Conservation (phyloP, 139 green algal species). For the Ettlia oleoabundans region DNA sequence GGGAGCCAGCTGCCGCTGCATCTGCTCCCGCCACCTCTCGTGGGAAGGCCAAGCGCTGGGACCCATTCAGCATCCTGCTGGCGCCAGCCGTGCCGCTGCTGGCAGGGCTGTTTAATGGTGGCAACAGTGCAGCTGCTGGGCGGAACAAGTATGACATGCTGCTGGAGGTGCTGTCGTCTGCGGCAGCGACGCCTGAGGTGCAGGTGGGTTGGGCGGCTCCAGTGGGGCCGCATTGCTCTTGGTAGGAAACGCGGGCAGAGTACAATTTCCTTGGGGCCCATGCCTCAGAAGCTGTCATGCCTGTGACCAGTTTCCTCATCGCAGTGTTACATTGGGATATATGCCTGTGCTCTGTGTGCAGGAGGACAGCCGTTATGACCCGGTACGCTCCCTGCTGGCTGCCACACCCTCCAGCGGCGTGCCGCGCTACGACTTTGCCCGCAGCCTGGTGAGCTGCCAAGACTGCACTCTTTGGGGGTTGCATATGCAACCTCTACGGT, state of each 20-base stretch:
- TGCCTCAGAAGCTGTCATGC: too few relatives aligned
- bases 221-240: background rate
- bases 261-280: too few relatives aligned
- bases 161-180: background rate
- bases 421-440: constrained; percentile 39
- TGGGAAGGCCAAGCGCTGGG: background rate
- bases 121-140: background rate
- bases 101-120: background rate
- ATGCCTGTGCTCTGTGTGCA: background rate
- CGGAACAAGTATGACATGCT: constrained; percentile 39
- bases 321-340: too few relatives aligned
- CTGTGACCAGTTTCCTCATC: too few relatives aligned
- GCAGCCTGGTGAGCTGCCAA: too few relatives aligned
- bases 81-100: constrained; percentile 30
- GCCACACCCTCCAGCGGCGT: background rate
- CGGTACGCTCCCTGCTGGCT: constrained; percentile 22
- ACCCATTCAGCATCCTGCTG: constrained; percentile 6
- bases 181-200: background rate
- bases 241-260: background rate
- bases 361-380: constrained; percentile 20
- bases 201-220: background rate
- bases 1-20: background rate
- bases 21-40: too few relatives aligned
- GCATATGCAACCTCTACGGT: too few relatives aligned
- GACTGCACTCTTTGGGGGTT: too few relatives aligned